phyloP scores from a whole-genome alignment of 306 rosid genomes.

The Pueraria montana region DNA sequence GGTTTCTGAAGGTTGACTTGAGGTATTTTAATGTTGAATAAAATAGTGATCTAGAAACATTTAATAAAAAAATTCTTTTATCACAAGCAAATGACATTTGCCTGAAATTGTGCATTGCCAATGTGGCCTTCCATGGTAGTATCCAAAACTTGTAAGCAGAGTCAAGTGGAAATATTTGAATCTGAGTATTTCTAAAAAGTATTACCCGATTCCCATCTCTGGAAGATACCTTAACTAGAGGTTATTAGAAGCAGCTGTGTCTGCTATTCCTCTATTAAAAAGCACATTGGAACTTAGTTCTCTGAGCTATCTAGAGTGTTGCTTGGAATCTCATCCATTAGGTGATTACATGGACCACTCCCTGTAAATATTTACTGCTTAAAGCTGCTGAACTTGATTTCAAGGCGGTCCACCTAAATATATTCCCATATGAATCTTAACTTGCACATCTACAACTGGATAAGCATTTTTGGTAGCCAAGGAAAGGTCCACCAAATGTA shows the following conservation, averaged over 20 bases:
- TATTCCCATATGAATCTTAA: not conserved
- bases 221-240: constrained; percentile 5
- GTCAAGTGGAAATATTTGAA: not conserved
- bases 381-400: not conserved
- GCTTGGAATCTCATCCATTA: not conserved
- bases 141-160: not conserved
- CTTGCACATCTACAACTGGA: not conserved
- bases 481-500: not conserved
- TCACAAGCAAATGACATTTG: not conserved
- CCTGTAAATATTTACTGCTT: not conserved
- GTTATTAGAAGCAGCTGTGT: not conserved
- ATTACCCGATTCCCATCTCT: not conserved
- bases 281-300: not conserved
- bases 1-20: constrained; percentile 32
- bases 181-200: not conserved
- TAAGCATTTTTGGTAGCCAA: not conserved
- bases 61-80: not conserved
- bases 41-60: constrained; percentile 26
- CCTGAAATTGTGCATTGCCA: not conserved
- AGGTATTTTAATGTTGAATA: not conserved
- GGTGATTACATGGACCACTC: not conserved
- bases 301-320: not conserved
- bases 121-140: constrained; percentile 16
- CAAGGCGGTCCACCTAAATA: not conserved
- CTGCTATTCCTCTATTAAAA: not conserved